Evolutionary conservation across 2,329 filamentous ascomycete genomes (phyloP).

Genomic region (Cladosporium sphaerospermum): DNA sequence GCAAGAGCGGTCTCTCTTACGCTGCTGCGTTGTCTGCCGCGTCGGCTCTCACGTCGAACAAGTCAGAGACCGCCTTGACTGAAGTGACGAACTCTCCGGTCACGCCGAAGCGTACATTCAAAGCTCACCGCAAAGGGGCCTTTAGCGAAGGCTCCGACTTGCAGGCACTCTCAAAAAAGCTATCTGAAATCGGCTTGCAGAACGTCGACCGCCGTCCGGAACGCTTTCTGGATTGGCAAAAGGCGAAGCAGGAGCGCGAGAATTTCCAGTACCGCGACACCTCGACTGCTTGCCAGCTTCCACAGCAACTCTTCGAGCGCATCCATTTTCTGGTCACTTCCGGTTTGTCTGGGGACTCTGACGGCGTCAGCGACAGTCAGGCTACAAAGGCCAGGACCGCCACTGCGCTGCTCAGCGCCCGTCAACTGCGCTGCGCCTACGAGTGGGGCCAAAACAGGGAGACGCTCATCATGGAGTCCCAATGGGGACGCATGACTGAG

Average conservation of each 20-base stretch:
- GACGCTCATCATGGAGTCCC: conserved; percentile 28
- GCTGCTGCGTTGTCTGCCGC: conserved; percentile 23
- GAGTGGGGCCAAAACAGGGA: conserved; percentile 30
- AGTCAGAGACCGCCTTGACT: conserved; percentile 23
- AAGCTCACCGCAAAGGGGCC: conserved; percentile 26
- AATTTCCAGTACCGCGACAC: conserved; percentile 21
- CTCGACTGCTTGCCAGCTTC: conserved; percentile 24
- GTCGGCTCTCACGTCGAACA: conserved; percentile 12
- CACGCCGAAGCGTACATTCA: conserved; percentile 26
- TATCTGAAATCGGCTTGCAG: conserved; percentile 17
- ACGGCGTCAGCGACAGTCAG: not conserved
- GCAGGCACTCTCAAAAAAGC: conserved; percentile 20
- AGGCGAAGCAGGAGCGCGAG: conserved; percentile 12
- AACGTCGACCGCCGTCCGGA: conserved; percentile 13
- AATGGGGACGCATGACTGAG: conserved; percentile 30
- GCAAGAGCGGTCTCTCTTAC: conserved; percentile 17
- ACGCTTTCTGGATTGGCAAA: conserved; percentile 25
- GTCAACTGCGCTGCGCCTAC: conserved; percentile 29
- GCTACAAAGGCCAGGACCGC: not conserved
- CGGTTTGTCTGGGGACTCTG: not conserved
- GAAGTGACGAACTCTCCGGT: conserved; percentile 24
- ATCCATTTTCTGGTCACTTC: conserved; percentile 17
- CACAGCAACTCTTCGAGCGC: conserved; percentile 26
- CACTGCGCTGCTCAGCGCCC: conserved; percentile 24
- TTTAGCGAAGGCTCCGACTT: conserved; percentile 27